Conservation (phyloP, 371 early-diverging fungal species). For the Smittium culicis region DNA sequence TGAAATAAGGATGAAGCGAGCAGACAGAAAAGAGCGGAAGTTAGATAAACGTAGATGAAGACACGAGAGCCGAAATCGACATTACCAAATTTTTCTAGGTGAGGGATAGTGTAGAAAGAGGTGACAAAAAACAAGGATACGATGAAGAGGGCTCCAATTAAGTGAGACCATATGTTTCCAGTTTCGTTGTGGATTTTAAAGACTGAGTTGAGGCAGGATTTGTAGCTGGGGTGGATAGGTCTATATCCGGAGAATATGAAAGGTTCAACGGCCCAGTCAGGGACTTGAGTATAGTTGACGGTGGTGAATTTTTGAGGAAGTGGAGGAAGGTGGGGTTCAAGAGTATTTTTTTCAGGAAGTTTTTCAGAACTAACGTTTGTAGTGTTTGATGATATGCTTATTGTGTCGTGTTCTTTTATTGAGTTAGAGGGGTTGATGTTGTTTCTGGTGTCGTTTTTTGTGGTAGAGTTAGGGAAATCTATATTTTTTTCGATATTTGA, state of each 20-base stretch:
- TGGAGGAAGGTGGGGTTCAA: too few species aligned
- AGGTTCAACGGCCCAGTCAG: constrained; percentile 61
- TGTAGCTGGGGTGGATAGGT: constrained; percentile 52
- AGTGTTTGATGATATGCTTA: not conserved
- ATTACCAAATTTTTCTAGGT: not conserved
- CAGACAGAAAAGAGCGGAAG: constrained; percentile 61
- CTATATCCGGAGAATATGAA: constrained; percentile 64
- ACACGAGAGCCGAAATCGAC: not conserved
- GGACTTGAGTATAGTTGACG: constrained; percentile 35
- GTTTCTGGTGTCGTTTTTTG: too few species aligned
- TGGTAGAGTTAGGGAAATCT: too few species aligned
- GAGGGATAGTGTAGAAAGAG: not conserved
- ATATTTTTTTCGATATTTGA: too few species aligned
- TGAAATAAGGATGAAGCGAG: constrained; percentile 69
- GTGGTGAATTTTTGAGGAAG: not conserved
- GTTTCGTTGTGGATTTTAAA: constrained; percentile 61
- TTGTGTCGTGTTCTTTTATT: not conserved
- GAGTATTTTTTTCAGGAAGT: too few species aligned
- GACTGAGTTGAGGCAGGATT: constrained; percentile 46
- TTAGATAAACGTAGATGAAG: constrained; percentile 36
- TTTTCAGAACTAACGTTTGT: not conserved
- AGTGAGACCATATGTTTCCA: constrained; percentile 76
- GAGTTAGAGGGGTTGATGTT: not conserved
- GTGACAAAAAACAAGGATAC: constrained; percentile 23
- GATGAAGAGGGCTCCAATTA: constrained; percentile 54